Conservation (phyloP, 2,329 filamentous ascomycete genomes). For the Nakataea oryzae region DNA sequence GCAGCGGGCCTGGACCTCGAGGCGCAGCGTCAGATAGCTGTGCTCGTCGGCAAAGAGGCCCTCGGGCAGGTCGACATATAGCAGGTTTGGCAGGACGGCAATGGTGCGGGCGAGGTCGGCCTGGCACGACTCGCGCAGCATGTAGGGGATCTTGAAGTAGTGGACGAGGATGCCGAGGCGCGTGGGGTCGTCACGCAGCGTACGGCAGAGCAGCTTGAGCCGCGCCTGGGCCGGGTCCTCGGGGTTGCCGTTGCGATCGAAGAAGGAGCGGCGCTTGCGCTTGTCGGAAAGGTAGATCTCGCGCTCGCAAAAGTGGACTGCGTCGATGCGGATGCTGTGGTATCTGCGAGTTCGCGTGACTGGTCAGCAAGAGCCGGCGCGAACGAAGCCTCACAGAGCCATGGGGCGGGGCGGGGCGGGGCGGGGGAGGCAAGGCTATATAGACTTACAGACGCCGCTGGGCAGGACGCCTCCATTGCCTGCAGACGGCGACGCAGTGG, state of each 20-base stretch:
- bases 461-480: conserved; percentile 54
- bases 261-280: conserved; percentile 63
- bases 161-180: conserved; percentile 59
- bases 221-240: conserved; percentile 70
- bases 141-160: conserved; percentile 85
- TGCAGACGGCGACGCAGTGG: conserved; percentile 65
- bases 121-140: conserved; percentile 82
- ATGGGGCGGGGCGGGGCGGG: not conserved
- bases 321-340: conserved; percentile 82
- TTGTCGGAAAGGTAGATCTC: conserved; percentile 73
- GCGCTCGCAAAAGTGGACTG: conserved; percentile 86
- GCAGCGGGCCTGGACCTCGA: conserved; percentile 78
- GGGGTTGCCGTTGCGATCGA: conserved; percentile 67
- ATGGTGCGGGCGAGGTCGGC: conserved; percentile 77
- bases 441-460: conserved; percentile 49
- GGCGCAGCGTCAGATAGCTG: conserved; percentile 62
- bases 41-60: conserved; percentile 77
- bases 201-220: conserved; percentile 68
- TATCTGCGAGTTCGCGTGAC: conserved; percentile 45
- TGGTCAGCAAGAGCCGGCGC: conserved; percentile 2
- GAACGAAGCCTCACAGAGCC: not conserved
- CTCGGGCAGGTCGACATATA: conserved; percentile 83
- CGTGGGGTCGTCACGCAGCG: conserved; percentile 66
- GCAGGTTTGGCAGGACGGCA: conserved; percentile 72
- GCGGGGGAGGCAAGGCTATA: not conserved